Percentiles rank a stretch among this genome's conserved stretches.
phyloP scores from a whole-genome alignment of 139 green algal species.

The Chlorella sp. region DNA sequence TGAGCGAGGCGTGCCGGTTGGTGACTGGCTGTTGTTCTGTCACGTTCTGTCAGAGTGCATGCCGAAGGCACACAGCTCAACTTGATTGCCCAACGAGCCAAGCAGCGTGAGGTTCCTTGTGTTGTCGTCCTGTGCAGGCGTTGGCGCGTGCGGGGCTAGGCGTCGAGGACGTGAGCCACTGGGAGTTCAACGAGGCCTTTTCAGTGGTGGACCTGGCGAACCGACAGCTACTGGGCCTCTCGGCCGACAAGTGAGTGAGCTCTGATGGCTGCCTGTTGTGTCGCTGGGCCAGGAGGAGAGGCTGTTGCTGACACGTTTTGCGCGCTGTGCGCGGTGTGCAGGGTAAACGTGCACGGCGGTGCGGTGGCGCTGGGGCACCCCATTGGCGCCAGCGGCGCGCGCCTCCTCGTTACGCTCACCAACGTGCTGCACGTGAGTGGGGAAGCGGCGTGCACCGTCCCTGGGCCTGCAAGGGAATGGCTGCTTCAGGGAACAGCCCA shows the following conservation, averaged over 20 bases:
- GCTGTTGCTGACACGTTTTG: too few relatives aligned
- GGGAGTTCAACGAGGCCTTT: constrained; percentile 93
- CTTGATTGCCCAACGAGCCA: too few relatives aligned
- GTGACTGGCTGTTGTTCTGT: too few relatives aligned
- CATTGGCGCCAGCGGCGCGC: constrained; percentile 74
- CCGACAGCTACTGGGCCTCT: constrained; percentile 28
- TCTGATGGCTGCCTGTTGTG: neutral
- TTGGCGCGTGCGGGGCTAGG: constrained; percentile 39
- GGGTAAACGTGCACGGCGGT: constrained; percentile 83
- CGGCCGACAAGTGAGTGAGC: constrained; percentile 5
- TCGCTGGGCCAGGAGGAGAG: neutral
- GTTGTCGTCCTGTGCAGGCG: too few relatives aligned
- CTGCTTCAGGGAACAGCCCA: too few relatives aligned
- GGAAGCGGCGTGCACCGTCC: too few relatives aligned
- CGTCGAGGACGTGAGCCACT: constrained; percentile 59
- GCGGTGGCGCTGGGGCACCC: constrained; percentile 85
- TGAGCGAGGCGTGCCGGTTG: constrained; percentile 11
- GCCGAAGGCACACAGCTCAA: too few relatives aligned
- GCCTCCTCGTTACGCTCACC: constrained; percentile 79
- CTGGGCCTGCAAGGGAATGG: too few relatives aligned
- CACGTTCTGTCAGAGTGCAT: too few relatives aligned
- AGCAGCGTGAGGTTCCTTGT: too few relatives aligned
- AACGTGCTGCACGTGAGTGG: constrained; percentile 57
- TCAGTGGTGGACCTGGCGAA: constrained; percentile 61
- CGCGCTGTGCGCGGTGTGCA: constrained; percentile 13